Base-by-base conservation (phyloP, 306 rosid genomes). In the Vigna angularis region DNA sequence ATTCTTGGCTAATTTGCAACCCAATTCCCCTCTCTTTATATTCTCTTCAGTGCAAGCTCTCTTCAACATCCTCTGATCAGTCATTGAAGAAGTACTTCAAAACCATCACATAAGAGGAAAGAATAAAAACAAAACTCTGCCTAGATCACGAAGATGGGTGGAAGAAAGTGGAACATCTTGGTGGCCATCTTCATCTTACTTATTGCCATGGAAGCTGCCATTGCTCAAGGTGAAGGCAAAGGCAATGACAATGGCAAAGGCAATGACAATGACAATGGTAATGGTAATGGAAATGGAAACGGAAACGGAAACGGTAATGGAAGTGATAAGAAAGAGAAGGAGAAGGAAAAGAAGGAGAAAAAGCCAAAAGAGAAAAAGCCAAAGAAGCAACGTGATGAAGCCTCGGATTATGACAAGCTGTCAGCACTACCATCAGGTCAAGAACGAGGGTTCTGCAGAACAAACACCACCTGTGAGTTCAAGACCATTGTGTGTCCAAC, bases 361-460 rank as follows among this genome's bases (percentile, higher is more conserved):
- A 42, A 56, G 26, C 24, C 51, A 17, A 82, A 64, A 17, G 70
- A 64, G 17, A 69, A 73, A 72, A 5, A 36, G 6, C 9, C 32
- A 5, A 66, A 59, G 22, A 58, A 63, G 28, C 4, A 9, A 11
- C 11, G 5, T 17, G 48, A 82, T 5, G 85, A 77, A 52, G 64
- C 80, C 0, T 7, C 88, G 2, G 15, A 87, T 42, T 90, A 87
- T 62, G 77, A 87, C 0, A 14, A 0, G 6, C 56, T 89, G 81
- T 2, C 85, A 67, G 36, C 83, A 16, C 70, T 75, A 26, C 75
- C 48, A 47, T 34, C 82, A 0, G 97, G 93, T 58, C 79, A 83
- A 66, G 89, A 92, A 69, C 59, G 96, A 77, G 93, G 83, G 3
- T 66, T 83, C 59, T 90, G 96, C 86, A 79, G 70, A 59, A 80